phyloP scores from a whole-genome alignment of 2,329 filamentous ascomycete genomes.

The Atkinsonella hypoxylon region DNA sequence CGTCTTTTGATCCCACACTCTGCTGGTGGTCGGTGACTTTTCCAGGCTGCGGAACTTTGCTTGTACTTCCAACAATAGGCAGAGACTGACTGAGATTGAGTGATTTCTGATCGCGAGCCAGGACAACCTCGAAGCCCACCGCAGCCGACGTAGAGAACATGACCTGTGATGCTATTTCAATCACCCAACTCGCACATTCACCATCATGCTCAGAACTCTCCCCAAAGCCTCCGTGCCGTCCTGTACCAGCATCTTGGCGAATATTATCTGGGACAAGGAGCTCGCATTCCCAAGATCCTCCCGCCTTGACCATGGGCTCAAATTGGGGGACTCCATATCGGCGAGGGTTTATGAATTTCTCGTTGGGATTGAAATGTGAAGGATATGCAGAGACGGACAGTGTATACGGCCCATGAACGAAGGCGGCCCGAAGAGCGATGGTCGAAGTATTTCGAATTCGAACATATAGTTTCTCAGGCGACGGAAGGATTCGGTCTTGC shows the following conservation, averaged over 20 bases:
- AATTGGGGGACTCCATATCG: conserved; percentile 75
- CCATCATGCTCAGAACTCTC: conserved; percentile 31
- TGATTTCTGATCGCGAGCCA: conserved; percentile 78
- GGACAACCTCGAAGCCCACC: conserved; percentile 76
- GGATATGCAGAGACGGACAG: conserved; percentile 81
- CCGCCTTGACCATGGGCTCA: conserved; percentile 92
- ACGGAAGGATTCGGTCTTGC: conserved; percentile 78
- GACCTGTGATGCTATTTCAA: conserved; percentile 86
- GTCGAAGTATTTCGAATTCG: conserved; percentile 87
- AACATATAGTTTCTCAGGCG: conserved; percentile 68
- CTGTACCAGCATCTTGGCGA: conserved; percentile 47
- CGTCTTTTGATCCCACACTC: conserved; percentile 42
- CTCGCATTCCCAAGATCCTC: conserved; percentile 71
- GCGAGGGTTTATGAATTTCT: conserved; percentile 57
- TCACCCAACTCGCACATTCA: conserved; percentile 66
- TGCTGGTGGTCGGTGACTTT: conserved; percentile 67
- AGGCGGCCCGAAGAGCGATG: conserved; percentile 83
- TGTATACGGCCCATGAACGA: conserved; percentile 91
- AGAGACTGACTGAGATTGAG: conserved; percentile 48
- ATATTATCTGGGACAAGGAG: conserved; percentile 71
- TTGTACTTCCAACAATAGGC: conserved; percentile 32
- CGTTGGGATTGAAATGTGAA: conserved; percentile 69
- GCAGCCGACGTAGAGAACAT: conserved; percentile 83
- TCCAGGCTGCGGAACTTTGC: conserved; percentile 50
- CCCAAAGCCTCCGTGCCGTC: conserved; percentile 33